These are phyloP conservation scores for Candida easanensis DNA, from an alignment of 805 yeast species.

Conservation along the genomic window DNA sequence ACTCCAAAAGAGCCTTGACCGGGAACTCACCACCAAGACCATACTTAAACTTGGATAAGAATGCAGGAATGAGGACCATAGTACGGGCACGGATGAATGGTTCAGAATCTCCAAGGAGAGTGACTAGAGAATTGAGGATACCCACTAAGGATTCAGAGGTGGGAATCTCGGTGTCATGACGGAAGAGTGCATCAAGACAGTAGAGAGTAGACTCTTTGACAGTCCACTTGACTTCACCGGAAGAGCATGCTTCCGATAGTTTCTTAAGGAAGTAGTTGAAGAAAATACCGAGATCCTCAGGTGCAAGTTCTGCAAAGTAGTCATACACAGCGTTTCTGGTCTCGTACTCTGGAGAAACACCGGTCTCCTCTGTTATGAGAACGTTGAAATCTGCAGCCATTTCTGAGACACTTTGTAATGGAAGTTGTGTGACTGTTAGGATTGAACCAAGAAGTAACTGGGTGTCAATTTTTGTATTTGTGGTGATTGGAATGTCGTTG, in stretches of 20 bases:
- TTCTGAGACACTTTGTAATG: slow-evolving; percentile 36
- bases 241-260: neutral
- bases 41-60: slow-evolving; percentile 49
- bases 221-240: slow-evolving; percentile 35
- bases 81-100: slow-evolving; percentile 47
- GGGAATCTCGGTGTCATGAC: slow-evolving; percentile 29
- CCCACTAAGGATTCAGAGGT: slow-evolving; percentile 22
- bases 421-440: slow-evolving; percentile 15
- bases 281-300: slow-evolving; percentile 33
- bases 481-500: slow-evolving; percentile 9
- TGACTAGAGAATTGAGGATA: slow-evolving; percentile 11
- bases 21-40: slow-evolving; percentile 32
- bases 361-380: slow-evolving; percentile 74
- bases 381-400: slow-evolving; percentile 63
- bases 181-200: slow-evolving; percentile 49
- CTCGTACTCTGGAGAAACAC: slow-evolving; percentile 50
- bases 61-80: slow-evolving; percentile 52
- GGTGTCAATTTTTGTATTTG: neutral
- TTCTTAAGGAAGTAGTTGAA: slow-evolving; percentile 13
- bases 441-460: slow-evolving; percentile 14
- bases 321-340: slow-evolving; percentile 64
- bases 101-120: slow-evolving; percentile 21
- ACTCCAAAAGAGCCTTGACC: slow-evolving; percentile 22
- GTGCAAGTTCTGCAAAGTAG: slow-evolving; percentile 48
- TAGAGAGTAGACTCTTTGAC: slow-evolving; percentile 47